Conservation (phyloP, 106 monocot species). For the Acorus gramineus region DNA sequence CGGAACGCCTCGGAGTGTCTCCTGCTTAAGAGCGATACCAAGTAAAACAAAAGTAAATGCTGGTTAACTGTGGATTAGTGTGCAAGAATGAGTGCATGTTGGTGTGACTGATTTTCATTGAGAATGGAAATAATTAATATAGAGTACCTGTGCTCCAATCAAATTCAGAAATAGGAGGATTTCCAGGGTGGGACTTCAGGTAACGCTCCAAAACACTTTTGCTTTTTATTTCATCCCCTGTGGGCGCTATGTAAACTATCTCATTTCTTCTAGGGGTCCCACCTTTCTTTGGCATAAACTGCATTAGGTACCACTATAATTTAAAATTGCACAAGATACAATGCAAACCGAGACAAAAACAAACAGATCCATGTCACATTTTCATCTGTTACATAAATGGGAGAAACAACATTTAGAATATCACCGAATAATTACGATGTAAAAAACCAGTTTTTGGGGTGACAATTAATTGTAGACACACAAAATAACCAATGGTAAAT, state of each 20-base stretch:
- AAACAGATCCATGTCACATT: no score
- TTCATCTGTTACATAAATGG: no score
- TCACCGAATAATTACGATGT: no score
- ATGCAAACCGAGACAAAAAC: not conserved
- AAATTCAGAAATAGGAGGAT: conserved; percentile 53
- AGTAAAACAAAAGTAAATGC: not conserved
- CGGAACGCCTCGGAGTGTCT: conserved; percentile 64
- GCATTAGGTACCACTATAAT: not conserved
- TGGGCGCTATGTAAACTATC: conserved; percentile 47
- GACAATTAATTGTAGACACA: no score
- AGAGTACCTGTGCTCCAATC: conserved; percentile 70
- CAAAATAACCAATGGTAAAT: no score
- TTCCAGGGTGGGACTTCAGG: conserved; percentile 51
- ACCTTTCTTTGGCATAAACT: conserved; percentile 46
- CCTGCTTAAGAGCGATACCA: conserved; percentile 20
- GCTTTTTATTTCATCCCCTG: conserved; percentile 70
- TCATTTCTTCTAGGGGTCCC: conserved; percentile 45
- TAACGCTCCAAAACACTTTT: conserved; percentile 53
- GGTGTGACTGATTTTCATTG: not conserved
- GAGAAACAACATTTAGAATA: no score
- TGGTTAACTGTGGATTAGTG: not conserved
- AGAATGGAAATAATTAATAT: not conserved
- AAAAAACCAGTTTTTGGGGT: no score
- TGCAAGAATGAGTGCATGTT: not conserved
- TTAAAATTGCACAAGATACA: not conserved